Base-by-base conservation (phyloP, 495 filamentous ascomycete genomes). In the Clavariopsis aquatica region DNA sequence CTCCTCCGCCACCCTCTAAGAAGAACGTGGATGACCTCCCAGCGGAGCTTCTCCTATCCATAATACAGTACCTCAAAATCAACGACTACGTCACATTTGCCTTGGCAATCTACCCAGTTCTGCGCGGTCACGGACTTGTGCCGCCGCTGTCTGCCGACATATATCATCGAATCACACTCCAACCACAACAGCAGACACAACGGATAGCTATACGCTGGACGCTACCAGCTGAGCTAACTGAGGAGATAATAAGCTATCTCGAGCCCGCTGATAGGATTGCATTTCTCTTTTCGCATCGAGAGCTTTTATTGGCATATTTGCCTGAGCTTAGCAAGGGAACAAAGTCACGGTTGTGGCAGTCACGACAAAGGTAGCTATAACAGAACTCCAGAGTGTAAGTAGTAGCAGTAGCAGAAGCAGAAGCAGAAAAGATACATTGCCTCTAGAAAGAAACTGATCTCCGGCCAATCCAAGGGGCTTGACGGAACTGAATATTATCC, bases 1-100 rank as follows among this genome's bases (percentile, higher is more conserved):
- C 58, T 17, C 56, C 51, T 24, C 56, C 57, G 43, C 52, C 64
- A 12, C 36, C 57, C 9, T 47, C 54, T 31, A 31, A 63, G 17
- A 72, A 68, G 8, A 28, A 34, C 31, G 38, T 60, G 60, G 75
- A 71, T 66, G 57, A 38, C 38, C 75, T 81, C 20, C 79, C 79
- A 0, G 54, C 72, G 8, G 79, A 82, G 62, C 71, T 80, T 15
- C 51, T 81, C 53, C 60, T 78, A 36, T 61, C 69, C 55, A 76
- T 82, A 43, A 55, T 80, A 52, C 60, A 73, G 9, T 68, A 65
- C 52, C 68, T 82, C 15, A 60, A 60, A 8, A 68, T 73, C 6
- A 62, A 75, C n/a, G 66, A 76, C 41, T 77, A 72, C 45, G 71
- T 79, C 49, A 71, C 67, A 26, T 68, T 80, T 43, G 73, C 75